These are phyloP conservation scores for Nothophytophthora sp. DNA, from an alignment of 352 stramenopile species.

Conservation along the genomic window DNA sequence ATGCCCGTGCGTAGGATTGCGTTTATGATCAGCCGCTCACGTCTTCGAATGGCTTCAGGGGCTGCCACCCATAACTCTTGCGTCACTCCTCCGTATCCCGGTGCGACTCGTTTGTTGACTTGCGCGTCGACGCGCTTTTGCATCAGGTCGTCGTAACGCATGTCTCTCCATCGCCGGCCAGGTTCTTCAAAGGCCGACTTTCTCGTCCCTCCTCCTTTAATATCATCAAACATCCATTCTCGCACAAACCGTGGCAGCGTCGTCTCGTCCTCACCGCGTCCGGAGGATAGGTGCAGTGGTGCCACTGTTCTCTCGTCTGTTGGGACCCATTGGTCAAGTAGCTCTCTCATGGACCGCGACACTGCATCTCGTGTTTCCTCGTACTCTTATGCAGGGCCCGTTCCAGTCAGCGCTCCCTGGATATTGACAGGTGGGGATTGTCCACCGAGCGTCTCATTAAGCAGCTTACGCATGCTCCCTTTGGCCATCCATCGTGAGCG, in stretches of 20 bases:
- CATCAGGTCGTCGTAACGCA: neutral
- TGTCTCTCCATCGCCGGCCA: neutral
- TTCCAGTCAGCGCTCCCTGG: neutral
- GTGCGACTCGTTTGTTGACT: neutral
- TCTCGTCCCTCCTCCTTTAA: slow-evolving; percentile 1
- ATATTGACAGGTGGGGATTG: neutral
- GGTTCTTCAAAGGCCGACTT: neutral
- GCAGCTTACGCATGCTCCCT: no score
- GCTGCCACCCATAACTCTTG: neutral
- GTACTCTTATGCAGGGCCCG: neutral
- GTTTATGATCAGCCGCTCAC: neutral
- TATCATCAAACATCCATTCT: slow-evolving; percentile 3
- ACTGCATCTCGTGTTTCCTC: neutral
- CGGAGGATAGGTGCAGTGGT: no score
- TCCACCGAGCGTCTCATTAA: no score
- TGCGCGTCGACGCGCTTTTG: neutral
- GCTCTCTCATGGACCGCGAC: no score
- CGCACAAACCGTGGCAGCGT: neutral
- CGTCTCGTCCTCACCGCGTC: no score
- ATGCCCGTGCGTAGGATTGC: neutral
- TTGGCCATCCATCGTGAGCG: no score
- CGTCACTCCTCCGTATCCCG: neutral
- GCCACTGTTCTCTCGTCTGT: no score
- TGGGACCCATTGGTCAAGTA: slow-evolving; percentile 4
- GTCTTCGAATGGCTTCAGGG: neutral